These are phyloP conservation scores for Capsicum chinense DNA, from an alignment of 257 asterid genomes.

Conservation along the genomic window DNA sequence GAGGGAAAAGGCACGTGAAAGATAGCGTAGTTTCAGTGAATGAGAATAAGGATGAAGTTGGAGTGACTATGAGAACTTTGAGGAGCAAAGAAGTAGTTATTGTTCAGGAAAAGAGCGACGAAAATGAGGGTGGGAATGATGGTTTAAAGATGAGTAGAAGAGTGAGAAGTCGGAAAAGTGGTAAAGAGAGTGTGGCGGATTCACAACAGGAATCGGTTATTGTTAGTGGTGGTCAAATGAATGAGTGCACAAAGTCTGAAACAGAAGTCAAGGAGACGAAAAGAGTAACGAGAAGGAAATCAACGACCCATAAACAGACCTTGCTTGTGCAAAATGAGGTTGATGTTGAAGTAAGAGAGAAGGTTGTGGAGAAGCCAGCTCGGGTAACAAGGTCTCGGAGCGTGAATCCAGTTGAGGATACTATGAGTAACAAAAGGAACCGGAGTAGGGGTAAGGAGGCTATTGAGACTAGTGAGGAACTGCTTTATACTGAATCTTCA, in stretches of 20 bases:
- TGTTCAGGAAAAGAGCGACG: neutral
- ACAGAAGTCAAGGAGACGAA: constrained; percentile 2
- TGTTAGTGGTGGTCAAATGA: constrained; percentile 33
- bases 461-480: constrained; percentile 19
- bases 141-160: constrained; percentile 17
- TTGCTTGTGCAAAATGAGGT: constrained; percentile 33
- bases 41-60: constrained; percentile 17
- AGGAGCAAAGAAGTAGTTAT: constrained; percentile 24
- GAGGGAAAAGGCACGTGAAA: constrained; percentile 25
- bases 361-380: constrained; percentile 35
- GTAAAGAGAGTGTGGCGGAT: neutral
- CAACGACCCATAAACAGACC: constrained; percentile 17
- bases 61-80: constrained; percentile 26
- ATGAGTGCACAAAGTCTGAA: constrained; percentile 35
- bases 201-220: neutral
- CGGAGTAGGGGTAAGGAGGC: constrained; percentile 35
- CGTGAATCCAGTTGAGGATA: constrained; percentile 37
- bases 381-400: constrained; percentile 44
- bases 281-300: constrained; percentile 42
- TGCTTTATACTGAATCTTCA: constrained; percentile 25
- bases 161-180: constrained; percentile 5
- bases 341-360: constrained; percentile 31
- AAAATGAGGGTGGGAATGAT: neutral
- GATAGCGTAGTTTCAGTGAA: neutral
- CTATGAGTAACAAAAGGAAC: constrained; percentile 34